A percentile compares a stretch with the other conserved stretches of the same genome.
Conservation (phyloP, 192 early-diverging fungal species). For the Paraglomus occultum region DNA sequence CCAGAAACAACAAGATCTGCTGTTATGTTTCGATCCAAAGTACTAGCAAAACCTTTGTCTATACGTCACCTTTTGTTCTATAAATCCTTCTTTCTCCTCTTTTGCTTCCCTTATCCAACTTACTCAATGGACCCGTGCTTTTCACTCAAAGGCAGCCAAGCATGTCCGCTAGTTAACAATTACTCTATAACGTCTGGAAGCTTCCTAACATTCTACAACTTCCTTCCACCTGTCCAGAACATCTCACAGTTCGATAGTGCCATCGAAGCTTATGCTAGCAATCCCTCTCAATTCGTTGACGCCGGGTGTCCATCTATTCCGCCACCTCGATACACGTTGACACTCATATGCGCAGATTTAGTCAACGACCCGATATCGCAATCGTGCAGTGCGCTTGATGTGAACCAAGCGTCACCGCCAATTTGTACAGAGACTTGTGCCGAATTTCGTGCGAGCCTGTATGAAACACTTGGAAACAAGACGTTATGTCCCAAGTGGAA, state of each 20-base stretch:
- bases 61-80: too few species aligned
- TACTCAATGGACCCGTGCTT: background rate
- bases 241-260: constrained; percentile 8
- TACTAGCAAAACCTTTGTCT: too few species aligned
- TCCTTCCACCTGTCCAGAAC: background rate
- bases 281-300: background rate
- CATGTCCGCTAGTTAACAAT: background rate
- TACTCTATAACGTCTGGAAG: constrained; percentile 4
- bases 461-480: background rate
- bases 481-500: background rate
- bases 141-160: background rate
- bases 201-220: background rate
- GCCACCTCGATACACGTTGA: constrained; percentile 1
- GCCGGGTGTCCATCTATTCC: background rate
- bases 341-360: constrained; percentile 15
- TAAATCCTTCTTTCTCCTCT: too few species aligned
- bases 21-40: too few species aligned
- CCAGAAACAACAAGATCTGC: too few species aligned
- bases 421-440: constrained; percentile 7
- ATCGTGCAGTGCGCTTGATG: background rate
- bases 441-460: background rate
- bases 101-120: too few species aligned
- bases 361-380: background rate
- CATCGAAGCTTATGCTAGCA: constrained; percentile 13
- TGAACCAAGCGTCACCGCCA: too few species aligned